Conservation (phyloP, 2,329 filamentous ascomycete species). For the Metarhizium sp. region DNA sequence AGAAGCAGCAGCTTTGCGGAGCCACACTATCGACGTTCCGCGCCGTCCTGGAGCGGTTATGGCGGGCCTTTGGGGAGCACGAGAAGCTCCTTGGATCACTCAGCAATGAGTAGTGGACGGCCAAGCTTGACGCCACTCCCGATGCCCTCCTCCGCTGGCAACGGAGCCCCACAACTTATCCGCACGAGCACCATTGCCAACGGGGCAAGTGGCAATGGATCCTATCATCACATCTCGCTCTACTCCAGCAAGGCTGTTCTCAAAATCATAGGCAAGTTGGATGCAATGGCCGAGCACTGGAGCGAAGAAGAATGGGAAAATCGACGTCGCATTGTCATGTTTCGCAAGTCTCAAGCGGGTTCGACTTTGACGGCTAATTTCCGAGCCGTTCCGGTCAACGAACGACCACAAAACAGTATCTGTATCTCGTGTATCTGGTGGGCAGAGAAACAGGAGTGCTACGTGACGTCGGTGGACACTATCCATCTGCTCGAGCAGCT, state of each 20-base stretch:
- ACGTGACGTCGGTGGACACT: constrained; percentile 92
- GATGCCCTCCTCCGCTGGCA: constrained; percentile 30
- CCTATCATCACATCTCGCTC: constrained; percentile 70
- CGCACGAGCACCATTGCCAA: constrained; percentile 45
- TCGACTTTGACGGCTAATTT: constrained; percentile 77
- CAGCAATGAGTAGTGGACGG: constrained; percentile 29
- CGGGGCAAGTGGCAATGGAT: constrained; percentile 26
- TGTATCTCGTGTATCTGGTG: constrained; percentile 98
- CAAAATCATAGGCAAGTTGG: constrained; percentile 77
- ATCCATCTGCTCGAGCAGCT: constrained; percentile 91
- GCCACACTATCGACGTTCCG: constrained; percentile 32
- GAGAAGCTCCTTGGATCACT: constrained; percentile 33
- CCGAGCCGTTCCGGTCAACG: constrained; percentile 66
- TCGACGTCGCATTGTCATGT: constrained; percentile 78
- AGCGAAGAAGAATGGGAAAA: constrained; percentile 68
- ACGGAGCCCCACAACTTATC: constrained; percentile 37
- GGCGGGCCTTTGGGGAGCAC: constrained; percentile 28
- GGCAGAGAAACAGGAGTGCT: constrained; percentile 85
- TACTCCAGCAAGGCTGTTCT: constrained; percentile 78
- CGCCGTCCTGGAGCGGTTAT: constrained; percentile 33
- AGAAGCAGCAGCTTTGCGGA: constrained; percentile 42
- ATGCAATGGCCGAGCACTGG: constrained; percentile 78
- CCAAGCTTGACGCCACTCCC: constrained; percentile 39
- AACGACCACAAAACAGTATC: constrained; percentile 74
- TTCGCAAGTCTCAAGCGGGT: constrained; percentile 72